phyloP scores from a whole-genome alignment of 2,329 filamentous ascomycete genomes.

The Pseudogymnoascus destructans region DNA sequence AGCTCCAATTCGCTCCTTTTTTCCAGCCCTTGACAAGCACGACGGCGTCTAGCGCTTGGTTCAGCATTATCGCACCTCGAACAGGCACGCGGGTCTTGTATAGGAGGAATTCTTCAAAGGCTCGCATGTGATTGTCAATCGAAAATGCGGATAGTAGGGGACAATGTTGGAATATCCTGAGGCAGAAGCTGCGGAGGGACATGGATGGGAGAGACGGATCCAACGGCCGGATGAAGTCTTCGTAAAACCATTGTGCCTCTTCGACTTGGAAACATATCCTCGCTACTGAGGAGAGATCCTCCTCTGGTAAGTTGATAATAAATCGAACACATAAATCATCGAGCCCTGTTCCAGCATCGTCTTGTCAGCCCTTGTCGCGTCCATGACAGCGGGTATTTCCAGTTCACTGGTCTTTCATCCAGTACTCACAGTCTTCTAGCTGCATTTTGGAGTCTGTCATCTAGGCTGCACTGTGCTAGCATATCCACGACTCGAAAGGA shows the following conservation, averaged over 20 bases:
- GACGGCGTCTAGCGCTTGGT: slow-evolving; percentile 84
- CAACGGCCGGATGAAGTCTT: slow-evolving; percentile 91
- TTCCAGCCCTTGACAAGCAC: slow-evolving; percentile 97
- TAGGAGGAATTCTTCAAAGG: slow-evolving; percentile 81
- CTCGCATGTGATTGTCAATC: slow-evolving; percentile 61
- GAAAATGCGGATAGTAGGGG: slow-evolving; percentile 75
- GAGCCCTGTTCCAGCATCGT: slow-evolving; percentile 48
- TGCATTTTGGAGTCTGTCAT: slow-evolving; percentile 72
- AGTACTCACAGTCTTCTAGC: slow-evolving; percentile 68
- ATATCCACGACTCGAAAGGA: slow-evolving; percentile 37
- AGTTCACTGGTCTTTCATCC: background rate
- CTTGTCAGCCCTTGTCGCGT: slow-evolving; percentile 4
- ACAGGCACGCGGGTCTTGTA: slow-evolving; percentile 96
- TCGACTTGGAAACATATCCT: slow-evolving; percentile 98
- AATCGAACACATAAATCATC: slow-evolving; percentile 97
- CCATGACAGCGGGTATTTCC: background rate
- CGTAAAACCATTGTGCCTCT: slow-evolving; percentile 99
- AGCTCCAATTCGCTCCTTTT: slow-evolving; percentile 91
- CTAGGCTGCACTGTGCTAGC: slow-evolving; percentile 42
- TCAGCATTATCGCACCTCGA: slow-evolving; percentile 83
- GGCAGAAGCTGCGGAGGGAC: slow-evolving; percentile 70
- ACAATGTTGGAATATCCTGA: slow-evolving; percentile 87
- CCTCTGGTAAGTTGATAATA: slow-evolving; percentile 88
- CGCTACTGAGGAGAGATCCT: slow-evolving; percentile 79
- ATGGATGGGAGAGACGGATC: slow-evolving; percentile 77